Conservation (phyloP, 495 filamentous ascomycete species). For the Penicillium salamii region DNA sequence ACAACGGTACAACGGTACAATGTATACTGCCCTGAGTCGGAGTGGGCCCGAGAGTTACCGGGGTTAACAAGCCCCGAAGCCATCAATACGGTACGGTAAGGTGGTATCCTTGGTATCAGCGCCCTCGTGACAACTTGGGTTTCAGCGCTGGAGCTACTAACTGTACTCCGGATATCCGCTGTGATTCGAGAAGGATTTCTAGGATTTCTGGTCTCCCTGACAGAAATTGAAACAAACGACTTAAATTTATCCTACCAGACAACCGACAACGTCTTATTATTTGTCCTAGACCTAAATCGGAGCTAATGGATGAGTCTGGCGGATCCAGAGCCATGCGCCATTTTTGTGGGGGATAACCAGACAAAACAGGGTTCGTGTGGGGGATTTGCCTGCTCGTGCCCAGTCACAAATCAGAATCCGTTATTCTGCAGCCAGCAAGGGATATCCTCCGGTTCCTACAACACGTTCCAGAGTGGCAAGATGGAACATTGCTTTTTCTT, state of each 20-base stretch:
- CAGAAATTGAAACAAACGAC: no score
- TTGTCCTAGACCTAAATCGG: not conserved
- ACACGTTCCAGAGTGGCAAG: slow-evolving; percentile 1
- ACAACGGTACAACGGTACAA: no score
- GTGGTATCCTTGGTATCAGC: no score
- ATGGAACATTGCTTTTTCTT: not conserved
- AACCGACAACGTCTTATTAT: not conserved
- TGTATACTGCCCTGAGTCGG: not conserved
- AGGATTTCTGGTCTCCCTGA: no score
- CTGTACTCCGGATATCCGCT: no score
- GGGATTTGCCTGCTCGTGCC: slow-evolving; percentile 13
- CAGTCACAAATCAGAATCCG: slow-evolving; percentile 1
- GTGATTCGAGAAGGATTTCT: not conserved
- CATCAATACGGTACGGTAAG: no score
- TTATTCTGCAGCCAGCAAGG: slow-evolving; percentile 1
- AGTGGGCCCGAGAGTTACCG: slow-evolving; percentile 5
- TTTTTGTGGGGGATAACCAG: slow-evolving; percentile 30
- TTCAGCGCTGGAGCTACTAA: no score
- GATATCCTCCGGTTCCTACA: slow-evolving; percentile 9
- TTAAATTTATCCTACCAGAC: no score
- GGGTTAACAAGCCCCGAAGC: not conserved
- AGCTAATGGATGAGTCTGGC: slow-evolving; percentile 4
- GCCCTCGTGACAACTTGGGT: slow-evolving; percentile 5
- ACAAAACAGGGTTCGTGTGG: slow-evolving; percentile 24
- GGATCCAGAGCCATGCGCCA: slow-evolving; percentile 27